Evolutionary conservation across 495 filamentous ascomycete genomes (phyloP), one percentile per base, ranked within the genome.

Genomic region (Tuber magnatum): DNA sequence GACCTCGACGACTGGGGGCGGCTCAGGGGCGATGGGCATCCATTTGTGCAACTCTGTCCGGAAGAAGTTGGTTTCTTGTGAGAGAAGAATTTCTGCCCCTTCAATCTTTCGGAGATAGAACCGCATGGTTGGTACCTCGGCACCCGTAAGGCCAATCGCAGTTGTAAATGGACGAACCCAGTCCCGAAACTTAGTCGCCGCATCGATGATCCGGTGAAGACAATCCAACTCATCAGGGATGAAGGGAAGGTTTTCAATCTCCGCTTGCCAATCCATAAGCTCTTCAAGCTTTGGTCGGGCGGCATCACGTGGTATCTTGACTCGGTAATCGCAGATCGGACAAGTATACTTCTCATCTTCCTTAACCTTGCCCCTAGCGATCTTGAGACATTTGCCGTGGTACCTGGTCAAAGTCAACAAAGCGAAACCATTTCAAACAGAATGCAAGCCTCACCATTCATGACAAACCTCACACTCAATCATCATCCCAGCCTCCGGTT

Each of bases 51-150:
- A 88, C 82, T 97, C 94, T 77, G 96, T 93, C 38, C 93, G 90
- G 86, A 99, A 96, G 84, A 97, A 97, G 82, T 99, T 99, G 12
- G 94, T 97, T 84, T 99, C 95, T 73, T 91, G 91, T 3, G 94
- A 88, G 16, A 99, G 84, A 12, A 99, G 88, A 70, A 99, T 94
- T 83, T 99, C 95, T 20, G 95, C 96, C 14, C 95, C 95, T 85
- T 99, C 96, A 65, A 99, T 95, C 85, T 99, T 99, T 69, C 95
- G 92, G 43, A 99, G 87, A 78, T 97, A 97, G 85, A 99, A 99
- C n/a, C 97, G 90, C 85, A 97, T 90, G 0, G 91, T 93, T 18
- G 92, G 90, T 10, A 93, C 89, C 83, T 99, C 96, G 76, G 94
- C 92, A 12, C 91, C 89, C 1, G 92, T 97, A 18, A 82, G 70